Evolutionary conservation across 495 filamentous ascomycete genomes (phyloP).

Genomic region (Podospora anserina): DNA sequence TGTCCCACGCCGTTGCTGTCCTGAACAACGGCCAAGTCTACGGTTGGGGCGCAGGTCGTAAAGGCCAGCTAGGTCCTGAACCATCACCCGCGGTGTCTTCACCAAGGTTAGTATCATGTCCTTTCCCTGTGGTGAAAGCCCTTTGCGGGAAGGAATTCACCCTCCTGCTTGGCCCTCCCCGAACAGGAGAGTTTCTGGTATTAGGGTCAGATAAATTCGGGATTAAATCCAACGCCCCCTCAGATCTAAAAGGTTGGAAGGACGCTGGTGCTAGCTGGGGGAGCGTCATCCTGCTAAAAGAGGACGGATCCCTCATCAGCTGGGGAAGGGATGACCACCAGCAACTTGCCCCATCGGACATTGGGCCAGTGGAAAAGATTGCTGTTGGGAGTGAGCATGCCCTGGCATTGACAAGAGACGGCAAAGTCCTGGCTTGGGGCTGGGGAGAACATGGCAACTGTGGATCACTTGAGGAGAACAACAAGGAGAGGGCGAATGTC

Average conservation of each 20-base stretch:
- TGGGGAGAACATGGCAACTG: constrained; percentile 99
- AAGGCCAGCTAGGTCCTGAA: constrained; percentile 71
- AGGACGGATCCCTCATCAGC: constrained; percentile 53
- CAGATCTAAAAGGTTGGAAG: constrained; percentile 48
- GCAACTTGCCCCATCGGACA: constrained; percentile 62
- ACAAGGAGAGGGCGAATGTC: constrained; percentile 61
- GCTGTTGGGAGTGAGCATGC: constrained; percentile 87
- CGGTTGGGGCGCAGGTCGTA: constrained; percentile 83
- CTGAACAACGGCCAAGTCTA: constrained; percentile 72
- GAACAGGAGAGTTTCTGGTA: constrained; percentile 54
- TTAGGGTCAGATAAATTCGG: constrained; percentile 71
- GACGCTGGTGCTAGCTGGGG: constrained; percentile 76
- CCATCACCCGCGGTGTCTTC: constrained; percentile 46
- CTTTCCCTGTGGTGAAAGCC: constrained; percentile 56
- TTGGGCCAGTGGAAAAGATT: constrained; percentile 54
- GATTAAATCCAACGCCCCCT: constrained; percentile 46
- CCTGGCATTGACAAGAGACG: constrained; percentile 60
- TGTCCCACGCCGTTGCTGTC: constrained; percentile 72
- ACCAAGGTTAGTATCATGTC: constrained; percentile 58
- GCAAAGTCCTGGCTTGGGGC: constrained; percentile 73
- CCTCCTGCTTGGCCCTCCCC: constrained; percentile 56
- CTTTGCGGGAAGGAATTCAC: constrained; percentile 84
- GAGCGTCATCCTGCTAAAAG: constrained; percentile 64
- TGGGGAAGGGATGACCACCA: constrained; percentile 84
- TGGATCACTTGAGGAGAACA: constrained; percentile 66